Conservation (phyloP, 2,329 filamentous ascomycete species). For the Trichoderma endophyticum region DNA sequence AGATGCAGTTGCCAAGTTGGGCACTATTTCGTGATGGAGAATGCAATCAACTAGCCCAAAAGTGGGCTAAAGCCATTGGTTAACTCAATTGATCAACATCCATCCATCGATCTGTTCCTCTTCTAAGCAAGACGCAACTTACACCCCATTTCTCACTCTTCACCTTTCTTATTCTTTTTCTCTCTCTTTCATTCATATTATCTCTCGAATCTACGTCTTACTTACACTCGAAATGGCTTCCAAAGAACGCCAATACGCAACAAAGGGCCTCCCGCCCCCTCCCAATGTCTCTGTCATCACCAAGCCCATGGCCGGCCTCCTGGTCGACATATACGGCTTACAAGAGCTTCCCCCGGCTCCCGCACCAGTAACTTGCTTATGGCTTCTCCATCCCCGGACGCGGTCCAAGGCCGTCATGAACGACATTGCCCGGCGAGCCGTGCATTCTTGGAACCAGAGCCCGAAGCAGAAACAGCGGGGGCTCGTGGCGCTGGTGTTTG, state of each 20-base stretch:
- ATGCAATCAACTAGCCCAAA: background rate
- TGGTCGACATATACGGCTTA: slow-evolving; percentile 77
- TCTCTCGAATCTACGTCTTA: rapidly evolving
- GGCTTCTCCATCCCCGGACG: slow-evolving; percentile 82
- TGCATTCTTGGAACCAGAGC: slow-evolving; percentile 64
- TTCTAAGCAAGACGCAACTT: background rate
- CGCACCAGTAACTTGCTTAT: slow-evolving; percentile 70
- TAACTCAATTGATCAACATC: background rate
- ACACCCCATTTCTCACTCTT: background rate
- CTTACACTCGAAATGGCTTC: background rate
- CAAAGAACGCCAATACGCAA: slow-evolving; percentile 26
- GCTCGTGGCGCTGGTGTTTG: slow-evolving; percentile 79
- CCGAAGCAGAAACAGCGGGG: slow-evolving; percentile 40
- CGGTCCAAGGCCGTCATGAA: slow-evolving; percentile 71
- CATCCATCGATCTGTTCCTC: background rate
- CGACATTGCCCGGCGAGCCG: slow-evolving; percentile 64
- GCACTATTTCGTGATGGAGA: background rate
- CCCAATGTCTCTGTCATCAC: slow-evolving; percentile 59
- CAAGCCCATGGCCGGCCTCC: slow-evolving; percentile 72
- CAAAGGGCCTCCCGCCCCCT: slow-evolving; percentile 38
- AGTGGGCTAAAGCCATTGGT: background rate
- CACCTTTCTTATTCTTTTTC: background rate
- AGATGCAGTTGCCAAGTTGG: background rate
- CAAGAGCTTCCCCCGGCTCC: slow-evolving; percentile 59
- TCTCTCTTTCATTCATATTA: background rate